Conservation (phyloP, 2,329 filamentous ascomycete genomes). For the Chaetomium olivaceum region DNA sequence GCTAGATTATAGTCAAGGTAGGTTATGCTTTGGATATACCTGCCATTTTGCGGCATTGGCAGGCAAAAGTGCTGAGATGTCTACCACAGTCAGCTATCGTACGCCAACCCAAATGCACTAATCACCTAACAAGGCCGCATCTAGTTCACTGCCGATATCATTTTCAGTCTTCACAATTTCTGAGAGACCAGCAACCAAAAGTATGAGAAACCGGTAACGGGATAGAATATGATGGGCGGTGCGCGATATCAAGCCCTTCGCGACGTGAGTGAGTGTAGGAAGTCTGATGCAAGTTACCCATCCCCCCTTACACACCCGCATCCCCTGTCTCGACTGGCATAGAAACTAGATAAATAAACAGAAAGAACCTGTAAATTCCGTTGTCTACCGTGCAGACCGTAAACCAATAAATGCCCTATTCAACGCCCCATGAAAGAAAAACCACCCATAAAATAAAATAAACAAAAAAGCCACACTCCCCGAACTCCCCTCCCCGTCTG, state of each 20-base stretch:
- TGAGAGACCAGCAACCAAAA: too few relatives aligned
- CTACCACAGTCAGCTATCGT: not conserved
- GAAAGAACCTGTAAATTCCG: too few relatives aligned
- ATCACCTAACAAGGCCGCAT: not conserved
- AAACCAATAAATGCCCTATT: constrained; percentile 1
- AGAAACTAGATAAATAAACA: not conserved
- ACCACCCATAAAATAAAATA: not conserved
- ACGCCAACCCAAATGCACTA: not conserved
- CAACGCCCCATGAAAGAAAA: not conserved
- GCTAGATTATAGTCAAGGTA: not conserved
- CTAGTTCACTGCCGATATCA: not conserved
- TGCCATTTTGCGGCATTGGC: not conserved
- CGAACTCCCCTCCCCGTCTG: not conserved
- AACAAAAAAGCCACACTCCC: not conserved
- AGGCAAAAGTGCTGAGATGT: not conserved
- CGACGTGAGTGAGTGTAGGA: not conserved
- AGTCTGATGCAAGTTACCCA: not conserved
- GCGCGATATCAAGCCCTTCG: not conserved
- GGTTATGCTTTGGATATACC: not conserved
- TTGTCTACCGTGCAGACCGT: not conserved
- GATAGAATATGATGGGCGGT: not conserved
- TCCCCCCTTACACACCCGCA: not conserved
- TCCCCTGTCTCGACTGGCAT: too few relatives aligned
- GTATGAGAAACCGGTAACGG: not conserved
- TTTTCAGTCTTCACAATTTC: not conserved